Evolutionary conservation across 164 flowering plant genomes (phyloP).

Genomic region (Aristolochia contorta): DNA sequence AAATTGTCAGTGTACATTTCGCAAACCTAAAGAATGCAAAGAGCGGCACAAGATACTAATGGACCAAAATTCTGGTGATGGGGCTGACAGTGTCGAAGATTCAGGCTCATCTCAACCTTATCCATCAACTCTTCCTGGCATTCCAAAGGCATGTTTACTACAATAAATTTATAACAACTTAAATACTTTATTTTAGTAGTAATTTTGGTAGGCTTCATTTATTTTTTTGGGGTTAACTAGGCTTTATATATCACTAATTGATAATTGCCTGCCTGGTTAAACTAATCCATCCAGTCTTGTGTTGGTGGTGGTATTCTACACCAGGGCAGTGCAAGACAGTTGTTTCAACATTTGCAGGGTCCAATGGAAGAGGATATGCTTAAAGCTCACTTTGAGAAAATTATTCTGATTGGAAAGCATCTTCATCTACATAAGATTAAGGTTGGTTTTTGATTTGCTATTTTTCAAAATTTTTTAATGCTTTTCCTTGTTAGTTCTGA

Average conservation of each 20-base stretch:
- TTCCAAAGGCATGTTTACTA: conserved; percentile 60
- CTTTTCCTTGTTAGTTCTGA: neutral
- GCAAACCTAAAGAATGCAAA: conserved; percentile 87
- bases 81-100: conserved; percentile 96
- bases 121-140: conserved; percentile 87
- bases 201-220: neutral
- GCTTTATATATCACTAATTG: too few relatives aligned
- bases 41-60: conserved; percentile 77
- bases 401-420: conserved; percentile 48
- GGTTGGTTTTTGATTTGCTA: conserved; percentile 26
- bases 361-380: conserved; percentile 69
- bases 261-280: neutral
- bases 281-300: neutral
- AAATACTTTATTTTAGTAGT: neutral
- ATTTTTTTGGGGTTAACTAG: neutral
- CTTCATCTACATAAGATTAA: conserved; percentile 36
- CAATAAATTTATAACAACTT: neutral
- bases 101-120: conserved; percentile 95
- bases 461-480: neutral
- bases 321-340: conserved; percentile 94
- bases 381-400: conserved; percentile 70
- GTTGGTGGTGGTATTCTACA: conserved; percentile 9
- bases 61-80: conserved; percentile 81
- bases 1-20: conserved; percentile 58
- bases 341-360: conserved; percentile 80